Percentiles rank a stretch among this genome's conserved stretches.
Conservation (phyloP, 495 filamentous ascomycete genomes). For the Aspergillus affinis region DNA sequence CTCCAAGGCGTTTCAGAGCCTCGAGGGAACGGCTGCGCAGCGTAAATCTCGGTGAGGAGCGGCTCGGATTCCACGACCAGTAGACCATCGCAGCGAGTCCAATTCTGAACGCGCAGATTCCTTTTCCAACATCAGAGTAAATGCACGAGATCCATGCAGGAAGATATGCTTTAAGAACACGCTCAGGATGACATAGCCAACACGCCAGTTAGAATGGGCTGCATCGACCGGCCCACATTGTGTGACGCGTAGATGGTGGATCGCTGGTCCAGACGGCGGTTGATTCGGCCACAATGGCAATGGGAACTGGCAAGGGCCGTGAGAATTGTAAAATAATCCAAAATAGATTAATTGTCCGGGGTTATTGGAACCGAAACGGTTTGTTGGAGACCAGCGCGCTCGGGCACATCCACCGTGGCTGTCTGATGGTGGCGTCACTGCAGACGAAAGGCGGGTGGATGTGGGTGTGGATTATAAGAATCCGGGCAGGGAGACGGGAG, state of each 20-base stretch:
- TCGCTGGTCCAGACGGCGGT: background rate
- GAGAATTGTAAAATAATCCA: background rate
- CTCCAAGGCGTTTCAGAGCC: conserved; percentile 44
- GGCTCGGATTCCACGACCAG: background rate
- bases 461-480: background rate
- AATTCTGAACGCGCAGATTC: background rate
- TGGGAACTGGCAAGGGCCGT: background rate
- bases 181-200: background rate
- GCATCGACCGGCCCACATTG: background rate
- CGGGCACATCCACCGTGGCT: background rate
- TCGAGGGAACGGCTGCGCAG: conserved; percentile 36
- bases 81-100: background rate
- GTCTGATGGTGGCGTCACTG: background rate
- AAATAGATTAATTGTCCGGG: background rate
- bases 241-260: background rate
- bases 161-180: background rate
- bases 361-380: background rate
- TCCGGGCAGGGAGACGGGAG: background rate
- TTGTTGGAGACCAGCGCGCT: background rate
- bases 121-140: background rate
- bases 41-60: conserved; percentile 36
- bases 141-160: background rate
- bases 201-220: background rate
- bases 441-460: background rate
- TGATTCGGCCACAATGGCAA: background rate